A percentile compares a stretch with the other conserved stretches of the same genome.
Conservation (phyloP, 2,329 filamentous ascomycete genomes). For the Trichoderma sp. region DNA sequence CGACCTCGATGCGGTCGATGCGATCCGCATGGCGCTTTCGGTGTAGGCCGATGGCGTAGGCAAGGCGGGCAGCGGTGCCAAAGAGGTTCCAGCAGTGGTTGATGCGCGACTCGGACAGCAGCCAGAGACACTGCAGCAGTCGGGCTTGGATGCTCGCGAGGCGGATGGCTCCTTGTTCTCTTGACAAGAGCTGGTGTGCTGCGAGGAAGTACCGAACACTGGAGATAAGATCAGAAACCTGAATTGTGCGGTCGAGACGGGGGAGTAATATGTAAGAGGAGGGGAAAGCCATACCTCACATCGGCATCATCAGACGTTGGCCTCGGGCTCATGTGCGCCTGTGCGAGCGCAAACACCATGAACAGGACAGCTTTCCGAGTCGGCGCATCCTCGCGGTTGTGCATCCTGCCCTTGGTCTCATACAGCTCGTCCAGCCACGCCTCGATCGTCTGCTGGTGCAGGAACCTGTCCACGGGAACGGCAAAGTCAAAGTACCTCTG, state of each 20-base stretch:
- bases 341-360: slow-evolving; percentile 24
- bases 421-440: slow-evolving; percentile 20
- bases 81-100: slow-evolving; percentile 26
- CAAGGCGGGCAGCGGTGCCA: slow-evolving; percentile 20
- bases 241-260: not conserved
- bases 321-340: slow-evolving; percentile 18
- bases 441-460: slow-evolving; percentile 22
- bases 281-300: not conserved
- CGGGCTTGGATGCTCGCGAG: slow-evolving; percentile 16
- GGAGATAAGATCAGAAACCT: not conserved
- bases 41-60: slow-evolving; percentile 20
- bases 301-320: slow-evolving; percentile 25
- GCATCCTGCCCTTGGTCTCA: slow-evolving; percentile 23
- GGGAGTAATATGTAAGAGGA: not conserved
- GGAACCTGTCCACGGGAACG: slow-evolving; percentile 21
- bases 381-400: slow-evolving; percentile 9
- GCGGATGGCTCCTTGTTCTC: slow-evolving; percentile 18
- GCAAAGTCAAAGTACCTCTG: slow-evolving; percentile 25
- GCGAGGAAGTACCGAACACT: slow-evolving; percentile 21
- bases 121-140: slow-evolving; percentile 20
- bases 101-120: slow-evolving; percentile 19
- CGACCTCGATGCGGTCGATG: slow-evolving; percentile 18
- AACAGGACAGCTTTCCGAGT: slow-evolving; percentile 18
- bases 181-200: slow-evolving; percentile 12
- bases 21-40: slow-evolving; percentile 21